Evolutionary conservation across 495 filamentous ascomycete species (phyloP), one percentile per base, ranked within the genome.

Genomic region (Aspergillus campestris): DNA sequence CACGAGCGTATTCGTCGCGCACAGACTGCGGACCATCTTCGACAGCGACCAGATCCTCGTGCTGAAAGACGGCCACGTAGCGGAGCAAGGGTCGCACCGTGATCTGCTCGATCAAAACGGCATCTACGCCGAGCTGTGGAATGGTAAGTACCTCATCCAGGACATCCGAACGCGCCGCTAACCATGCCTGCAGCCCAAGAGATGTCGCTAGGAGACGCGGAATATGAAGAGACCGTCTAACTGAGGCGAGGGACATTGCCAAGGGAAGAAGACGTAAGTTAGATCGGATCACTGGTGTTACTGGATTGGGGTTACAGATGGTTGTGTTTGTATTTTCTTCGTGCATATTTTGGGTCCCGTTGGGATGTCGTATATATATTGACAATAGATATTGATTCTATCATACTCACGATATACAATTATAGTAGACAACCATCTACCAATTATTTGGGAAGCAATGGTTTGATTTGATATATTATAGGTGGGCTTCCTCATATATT

Each of bases 31-130:
- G 31, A 97, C 92, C 1, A 94, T 98, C 54, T 95, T 82, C 52
- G 92, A 98, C 58, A 89, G 87, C 42, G 92, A 95, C 64, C 72
- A 82, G 66, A 98, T 98, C 55, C 88, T 98, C 50, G 94, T 97
- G 28, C 58, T 98, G 49, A 83, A 81, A 58, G 81, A 86, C 50
- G 92, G 92, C 0, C 65, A 72, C 8, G 88, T 96, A 34, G 87
- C 81, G 24, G 92, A 98, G 65, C 77, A 72, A 31, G 92, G 94
- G 0, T 94, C 86, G 9, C 92, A 98, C 59, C 74, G 80, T 31
- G 75, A 94, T 61, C 65, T 98, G 42, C 79, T 98, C 47, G 84
- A 91, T 46, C 70, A 65, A 11, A 77, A 77, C 3, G 92, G 94
- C 5, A 71, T 95, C 7, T 98, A 98, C 66, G 79, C 84, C 7